A percentile compares a stretch with the other conserved stretches of the same genome.
phyloP scores from a whole-genome alignment of 495 filamentous ascomycete species.

The Delitschia confertaspora region DNA sequence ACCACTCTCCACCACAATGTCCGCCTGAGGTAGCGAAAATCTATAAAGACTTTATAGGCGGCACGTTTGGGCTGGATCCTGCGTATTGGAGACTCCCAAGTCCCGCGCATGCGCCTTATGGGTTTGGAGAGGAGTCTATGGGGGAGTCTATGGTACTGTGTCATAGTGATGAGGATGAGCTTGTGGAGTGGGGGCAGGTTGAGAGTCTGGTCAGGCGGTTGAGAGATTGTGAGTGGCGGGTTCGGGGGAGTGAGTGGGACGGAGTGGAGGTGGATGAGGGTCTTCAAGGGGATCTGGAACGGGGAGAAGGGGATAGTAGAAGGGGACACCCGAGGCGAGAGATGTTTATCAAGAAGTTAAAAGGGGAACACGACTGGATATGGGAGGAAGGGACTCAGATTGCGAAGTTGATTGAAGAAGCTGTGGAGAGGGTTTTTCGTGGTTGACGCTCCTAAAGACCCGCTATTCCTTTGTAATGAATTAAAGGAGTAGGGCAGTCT shows the following conservation, averaged over 20 bases:
- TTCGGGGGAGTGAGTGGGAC: no score
- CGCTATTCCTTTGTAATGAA: no score
- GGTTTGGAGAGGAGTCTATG: constrained; percentile 37
- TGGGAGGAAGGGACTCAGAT: constrained; percentile 47
- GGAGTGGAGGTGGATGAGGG: constrained; percentile 1
- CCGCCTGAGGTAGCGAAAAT: constrained; percentile 26
- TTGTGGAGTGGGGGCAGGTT: constrained; percentile 50
- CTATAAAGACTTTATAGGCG: constrained; percentile 52
- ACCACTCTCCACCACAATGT: constrained; percentile 29
- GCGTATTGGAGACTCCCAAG: constrained; percentile 45
- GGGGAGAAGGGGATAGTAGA: constrained; percentile 17
- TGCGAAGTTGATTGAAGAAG: constrained; percentile 32
- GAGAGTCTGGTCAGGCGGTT: constrained; percentile 39
- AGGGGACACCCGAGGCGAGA: no score
- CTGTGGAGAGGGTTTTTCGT: constrained; percentile 7
- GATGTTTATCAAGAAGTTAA: constrained; percentile 43
- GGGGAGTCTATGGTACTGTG: constrained; percentile 48
- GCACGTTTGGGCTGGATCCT: constrained; percentile 54
- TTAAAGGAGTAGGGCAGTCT: no score
- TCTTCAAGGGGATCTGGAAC: constrained; percentile 17
- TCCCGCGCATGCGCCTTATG: constrained; percentile 38
- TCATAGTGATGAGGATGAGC: constrained; percentile 51
- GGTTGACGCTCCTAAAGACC: no score
- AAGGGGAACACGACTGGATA: constrained; percentile 56
- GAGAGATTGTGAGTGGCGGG: constrained; percentile 26